These are phyloP conservation scores for Aspergillus sparsus DNA, from an alignment of 495 filamentous ascomycete species.

Conservation along the genomic window DNA sequence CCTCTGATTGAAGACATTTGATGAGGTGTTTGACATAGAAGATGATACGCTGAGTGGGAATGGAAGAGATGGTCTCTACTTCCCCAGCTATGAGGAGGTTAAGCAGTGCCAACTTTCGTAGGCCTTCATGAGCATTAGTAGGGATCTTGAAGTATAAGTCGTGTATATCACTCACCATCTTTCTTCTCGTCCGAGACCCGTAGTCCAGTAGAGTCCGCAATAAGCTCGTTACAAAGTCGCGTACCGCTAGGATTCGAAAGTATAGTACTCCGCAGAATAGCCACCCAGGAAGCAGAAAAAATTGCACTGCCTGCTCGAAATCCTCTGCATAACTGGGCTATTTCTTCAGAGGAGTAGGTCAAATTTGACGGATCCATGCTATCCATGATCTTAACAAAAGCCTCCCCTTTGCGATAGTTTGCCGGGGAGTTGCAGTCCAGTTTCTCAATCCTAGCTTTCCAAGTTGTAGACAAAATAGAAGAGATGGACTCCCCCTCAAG, in stretches of 20 bases:
- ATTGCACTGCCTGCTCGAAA: conserved; percentile 42
- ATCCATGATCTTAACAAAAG: conserved; percentile 45
- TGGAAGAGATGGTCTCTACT: conserved; percentile 48
- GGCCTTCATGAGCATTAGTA: conserved; percentile 39
- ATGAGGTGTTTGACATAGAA: conserved; percentile 80
- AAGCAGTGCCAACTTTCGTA: conserved; percentile 57
- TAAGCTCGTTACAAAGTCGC: conserved; percentile 57
- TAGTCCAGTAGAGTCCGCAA: conserved; percentile 59
- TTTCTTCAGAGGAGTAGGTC: conserved; percentile 34
- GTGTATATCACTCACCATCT: conserved; percentile 38
- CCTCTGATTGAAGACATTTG: conserved; percentile 63
- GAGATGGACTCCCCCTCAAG: conserved; percentile 24
- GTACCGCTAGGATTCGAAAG: conserved; percentile 41
- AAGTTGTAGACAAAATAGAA: conserved; percentile 33
- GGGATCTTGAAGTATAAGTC: neutral
- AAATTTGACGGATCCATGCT: conserved; percentile 28
- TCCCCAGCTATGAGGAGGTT: conserved; percentile 58
- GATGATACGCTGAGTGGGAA: conserved; percentile 78
- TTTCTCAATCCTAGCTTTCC: conserved; percentile 39
- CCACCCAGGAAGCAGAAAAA: conserved; percentile 43
- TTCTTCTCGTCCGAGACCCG: conserved; percentile 40
- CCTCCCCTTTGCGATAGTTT: conserved; percentile 43
- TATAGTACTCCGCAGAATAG: conserved; percentile 37
- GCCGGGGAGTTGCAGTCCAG: conserved; percentile 34
- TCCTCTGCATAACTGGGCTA: conserved; percentile 39